Evolutionary conservation across 345 rosid species (phyloP).

Genomic region (Linum usitatissimum): DNA sequence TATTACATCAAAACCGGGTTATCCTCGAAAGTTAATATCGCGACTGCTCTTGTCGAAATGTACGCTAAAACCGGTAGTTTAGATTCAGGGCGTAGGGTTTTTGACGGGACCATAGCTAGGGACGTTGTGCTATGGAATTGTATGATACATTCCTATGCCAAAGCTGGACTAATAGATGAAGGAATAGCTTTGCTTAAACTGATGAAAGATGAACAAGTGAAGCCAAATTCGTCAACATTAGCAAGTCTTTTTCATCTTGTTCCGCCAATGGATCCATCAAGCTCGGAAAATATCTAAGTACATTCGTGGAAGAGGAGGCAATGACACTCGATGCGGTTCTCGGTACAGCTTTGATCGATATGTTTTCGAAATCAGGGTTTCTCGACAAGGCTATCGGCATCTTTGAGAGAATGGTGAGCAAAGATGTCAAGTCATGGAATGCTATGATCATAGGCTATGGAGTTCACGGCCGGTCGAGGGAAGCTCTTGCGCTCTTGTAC

Average conservation of each 20-base stretch:
- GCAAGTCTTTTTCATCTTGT: constrained; percentile 49
- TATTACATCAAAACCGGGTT: constrained; percentile 39
- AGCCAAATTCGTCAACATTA: constrained; percentile 43
- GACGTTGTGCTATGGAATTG: constrained; percentile 57
- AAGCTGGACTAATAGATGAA: constrained; percentile 38
- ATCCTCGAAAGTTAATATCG: constrained; percentile 26
- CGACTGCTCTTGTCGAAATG: constrained; percentile 45
- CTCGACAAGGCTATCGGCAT: constrained; percentile 35
- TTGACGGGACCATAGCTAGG: constrained; percentile 30
- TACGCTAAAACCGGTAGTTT: constrained; percentile 35
- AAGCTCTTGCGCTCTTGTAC: constrained; percentile 37
- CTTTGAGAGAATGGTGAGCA: constrained; percentile 35
- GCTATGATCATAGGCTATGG: constrained; percentile 51
- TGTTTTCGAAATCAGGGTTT: constrained; percentile 53
- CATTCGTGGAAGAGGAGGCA: constrained; percentile 30
- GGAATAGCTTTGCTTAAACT: constrained; percentile 38
- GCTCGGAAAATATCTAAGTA: constrained; percentile 25
- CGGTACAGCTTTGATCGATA: constrained; percentile 53
- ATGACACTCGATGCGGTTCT: constrained; percentile 36
- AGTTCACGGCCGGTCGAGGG: constrained; percentile 40
- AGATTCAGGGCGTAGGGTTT: constrained; percentile 31
- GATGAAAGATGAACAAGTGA: constrained; percentile 38
- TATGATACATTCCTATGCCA: constrained; percentile 51
- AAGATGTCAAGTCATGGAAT: constrained; percentile 56
- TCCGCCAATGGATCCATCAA: constrained; percentile 30